These are phyloP conservation scores for Biscogniauxia marginata DNA, from an alignment of 2,329 filamentous ascomycete genomes.

Conservation along the genomic window DNA sequence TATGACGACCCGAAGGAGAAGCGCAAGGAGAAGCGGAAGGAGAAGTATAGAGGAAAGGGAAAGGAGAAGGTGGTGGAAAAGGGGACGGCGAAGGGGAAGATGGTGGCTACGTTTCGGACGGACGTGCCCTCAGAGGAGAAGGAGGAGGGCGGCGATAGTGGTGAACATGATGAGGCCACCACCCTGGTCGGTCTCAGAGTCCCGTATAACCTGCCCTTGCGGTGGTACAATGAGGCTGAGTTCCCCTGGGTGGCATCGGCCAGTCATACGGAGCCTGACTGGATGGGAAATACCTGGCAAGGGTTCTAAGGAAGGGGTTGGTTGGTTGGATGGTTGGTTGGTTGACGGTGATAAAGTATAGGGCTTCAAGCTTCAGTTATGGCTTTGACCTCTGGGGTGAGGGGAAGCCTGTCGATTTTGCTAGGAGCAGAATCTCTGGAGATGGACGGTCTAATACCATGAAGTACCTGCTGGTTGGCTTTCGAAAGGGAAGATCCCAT, in stretches of 20 bases:
- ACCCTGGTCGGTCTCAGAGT: constrained; percentile 68
- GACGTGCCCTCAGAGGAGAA: constrained; percentile 48
- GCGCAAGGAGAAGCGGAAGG: neutral
- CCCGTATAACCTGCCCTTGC: constrained; percentile 78
- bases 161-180: constrained; percentile 9
- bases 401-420: no score
- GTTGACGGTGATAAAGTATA: no score
- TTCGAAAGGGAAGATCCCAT: no score
- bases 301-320: constrained; percentile 2
- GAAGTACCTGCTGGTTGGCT: no score
- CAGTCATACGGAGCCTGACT: constrained; percentile 61
- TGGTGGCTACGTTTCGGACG: constrained; percentile 67
- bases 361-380: no score
- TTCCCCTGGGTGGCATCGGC: constrained; percentile 74
- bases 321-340: neutral
- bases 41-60: neutral
- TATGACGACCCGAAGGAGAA: constrained; percentile 26
- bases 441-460: no score
- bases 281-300: constrained; percentile 46
- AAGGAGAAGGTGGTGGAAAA: no score
- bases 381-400: no score
- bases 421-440: no score
- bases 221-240: constrained; percentile 61
- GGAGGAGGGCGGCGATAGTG: neutral
- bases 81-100: no score